Percentiles rank a stretch among this genome's conserved stretches.
phyloP scores from a whole-genome alignment of 441 rosid species.

The Pelargonium myrrhifolium region DNA sequence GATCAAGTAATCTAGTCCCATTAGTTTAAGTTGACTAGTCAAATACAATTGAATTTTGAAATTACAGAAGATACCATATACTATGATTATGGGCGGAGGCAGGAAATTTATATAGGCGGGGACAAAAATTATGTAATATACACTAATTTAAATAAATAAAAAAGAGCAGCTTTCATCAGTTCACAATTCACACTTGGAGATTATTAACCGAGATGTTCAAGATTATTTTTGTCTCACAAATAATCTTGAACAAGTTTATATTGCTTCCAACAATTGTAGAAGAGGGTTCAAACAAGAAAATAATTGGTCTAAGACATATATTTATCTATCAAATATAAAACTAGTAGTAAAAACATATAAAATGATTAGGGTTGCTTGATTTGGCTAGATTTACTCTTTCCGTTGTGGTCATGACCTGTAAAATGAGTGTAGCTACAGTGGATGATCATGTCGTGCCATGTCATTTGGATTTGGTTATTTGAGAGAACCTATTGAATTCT shows the following conservation, averaged over 20 bases:
- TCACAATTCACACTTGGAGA: background rate
- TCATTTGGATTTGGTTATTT: background rate
- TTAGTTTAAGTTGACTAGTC: background rate
- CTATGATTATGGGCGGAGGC: background rate
- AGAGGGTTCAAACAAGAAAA: too few relatives aligned
- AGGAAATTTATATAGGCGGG: background rate
- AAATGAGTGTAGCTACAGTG: background rate
- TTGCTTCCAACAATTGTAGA: too few relatives aligned
- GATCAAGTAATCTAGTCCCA: background rate
- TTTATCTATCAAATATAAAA: too few relatives aligned
- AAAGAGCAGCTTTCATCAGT: background rate
- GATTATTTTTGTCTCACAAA: background rate
- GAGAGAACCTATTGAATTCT: constrained; percentile 1
- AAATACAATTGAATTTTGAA: background rate
- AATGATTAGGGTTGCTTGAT: background rate
- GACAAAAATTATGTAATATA: background rate
- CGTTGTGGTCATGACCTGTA: background rate
- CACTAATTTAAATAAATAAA: background rate
- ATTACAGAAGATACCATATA: background rate
- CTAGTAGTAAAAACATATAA: too few relatives aligned
- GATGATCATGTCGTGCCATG: constrained; percentile 3
- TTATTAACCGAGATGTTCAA: background rate
- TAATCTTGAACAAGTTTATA: too few relatives aligned
- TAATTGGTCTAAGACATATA: too few relatives aligned
- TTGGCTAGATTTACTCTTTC: background rate